Evolutionary conservation across 768 basidiomycete genomes (phyloP), one percentile per base, ranked within the genome.

Genomic region (Tricholoma sp.): DNA sequence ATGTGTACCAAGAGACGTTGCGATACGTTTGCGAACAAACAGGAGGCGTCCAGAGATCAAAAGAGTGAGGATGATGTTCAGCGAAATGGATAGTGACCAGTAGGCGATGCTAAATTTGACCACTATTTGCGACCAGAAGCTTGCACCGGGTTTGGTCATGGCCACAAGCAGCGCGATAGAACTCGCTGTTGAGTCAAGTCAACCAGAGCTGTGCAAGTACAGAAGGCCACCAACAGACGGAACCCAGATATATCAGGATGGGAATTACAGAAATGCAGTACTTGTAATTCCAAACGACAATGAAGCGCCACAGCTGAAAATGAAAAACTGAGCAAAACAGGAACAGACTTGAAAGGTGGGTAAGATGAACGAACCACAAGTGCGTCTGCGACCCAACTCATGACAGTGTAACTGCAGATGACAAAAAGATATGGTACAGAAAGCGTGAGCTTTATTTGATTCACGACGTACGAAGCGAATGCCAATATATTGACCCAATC

Each of bases 41-140:
- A 76, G 60, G 27, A 77, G 71, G n/a, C 73, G 73, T n/a, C 32
- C 54, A 45, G 65, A 68, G 58, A 78, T 77, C 50, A 72, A 63
- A 3, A 65, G 10, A 5, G 76, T 76, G 54, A 73, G 64, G 54
- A 74, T 50, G 47, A 76, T 61, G 68, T 76, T 78, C 39, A 76
- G 63, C 12, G 68, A 63, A 50, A 77, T 65, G 10, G 73, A 69
- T 14, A 72, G 58, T 11, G 73, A 62, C 56, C 69, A 74, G 64
- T 74, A 78, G 3, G 74, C 66, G 29, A 69, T 67, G 18, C 66
- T 72, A 55, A 73, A 71, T 49, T 70, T 66, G 56, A 72, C 59
- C 39, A 16, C 39, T 6, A 16, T 16, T 4, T 3, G 2, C n/a
- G 39, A n/a, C 39, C 39, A 39, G n/a, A 39, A 39, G 39, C 16